These are phyloP conservation scores for Solanum dulcamara DNA, from an alignment of 257 asterid genomes.

Conservation along the genomic window DNA sequence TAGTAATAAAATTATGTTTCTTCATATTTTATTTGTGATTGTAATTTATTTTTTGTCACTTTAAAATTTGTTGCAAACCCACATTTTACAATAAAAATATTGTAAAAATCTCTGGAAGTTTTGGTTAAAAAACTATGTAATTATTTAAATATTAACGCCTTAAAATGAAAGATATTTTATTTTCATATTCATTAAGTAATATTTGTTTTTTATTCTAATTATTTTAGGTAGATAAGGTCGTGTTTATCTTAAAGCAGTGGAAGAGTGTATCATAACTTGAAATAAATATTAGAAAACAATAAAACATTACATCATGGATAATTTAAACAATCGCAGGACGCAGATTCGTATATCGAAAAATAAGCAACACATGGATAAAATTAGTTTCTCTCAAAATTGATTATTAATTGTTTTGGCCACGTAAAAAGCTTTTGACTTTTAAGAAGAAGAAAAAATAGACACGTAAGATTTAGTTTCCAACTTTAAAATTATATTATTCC, in stretches of 20 bases:
- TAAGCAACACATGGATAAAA: neutral
- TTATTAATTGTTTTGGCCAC: neutral
- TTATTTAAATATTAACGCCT: neutral
- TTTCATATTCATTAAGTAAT: neutral
- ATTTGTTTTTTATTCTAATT: neutral
- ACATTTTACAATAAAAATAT: too few species aligned
- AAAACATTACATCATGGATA: neutral
- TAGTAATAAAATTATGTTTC: too few species aligned
- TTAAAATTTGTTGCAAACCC: too few species aligned
- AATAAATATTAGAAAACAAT: neutral
- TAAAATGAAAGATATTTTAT: neutral
- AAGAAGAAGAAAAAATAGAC: neutral
- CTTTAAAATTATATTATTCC: neutral
- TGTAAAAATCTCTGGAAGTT: too few species aligned
- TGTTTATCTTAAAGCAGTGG: neutral
- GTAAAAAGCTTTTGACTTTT: neutral
- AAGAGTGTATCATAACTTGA: neutral
- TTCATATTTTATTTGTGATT: too few species aligned
- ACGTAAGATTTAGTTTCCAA: neutral
- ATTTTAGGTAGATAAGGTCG: neutral
- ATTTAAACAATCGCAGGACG: neutral
- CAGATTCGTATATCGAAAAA: too few species aligned
- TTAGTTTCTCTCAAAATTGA: neutral
- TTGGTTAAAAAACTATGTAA: too few species aligned
- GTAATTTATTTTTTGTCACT: too few species aligned